These are phyloP conservation scores for Magnolia officinalis DNA, from an alignment of 164 flowering plant species.

Conservation along the genomic window DNA sequence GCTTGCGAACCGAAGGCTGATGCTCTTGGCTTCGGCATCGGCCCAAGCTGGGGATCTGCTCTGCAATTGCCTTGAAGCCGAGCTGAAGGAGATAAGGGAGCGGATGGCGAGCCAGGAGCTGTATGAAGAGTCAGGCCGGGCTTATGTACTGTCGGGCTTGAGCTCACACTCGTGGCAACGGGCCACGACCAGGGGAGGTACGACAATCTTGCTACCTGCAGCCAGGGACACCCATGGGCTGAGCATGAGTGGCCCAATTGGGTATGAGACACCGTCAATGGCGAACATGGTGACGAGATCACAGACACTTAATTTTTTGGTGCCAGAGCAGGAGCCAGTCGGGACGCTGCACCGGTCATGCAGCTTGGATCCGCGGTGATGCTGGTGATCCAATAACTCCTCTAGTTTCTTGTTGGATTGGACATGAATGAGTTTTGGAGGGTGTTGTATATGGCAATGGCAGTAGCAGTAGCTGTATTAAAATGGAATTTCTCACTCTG, in stretches of 20 bases:
- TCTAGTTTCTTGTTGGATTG: too few species aligned
- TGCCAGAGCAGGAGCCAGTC: background rate
- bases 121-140: conserved; percentile 29
- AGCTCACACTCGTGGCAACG: conserved; percentile 37
- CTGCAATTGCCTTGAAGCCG: conserved; percentile 27
- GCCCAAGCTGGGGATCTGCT: conserved; percentile 31
- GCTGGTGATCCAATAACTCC: background rate
- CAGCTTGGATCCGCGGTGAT: background rate
- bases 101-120: conserved; percentile 27
- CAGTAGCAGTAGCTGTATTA: too few species aligned
- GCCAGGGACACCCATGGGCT: background rate
- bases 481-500: too few species aligned
- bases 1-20: conserved; percentile 10
- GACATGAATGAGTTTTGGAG: too few species aligned
- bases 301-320: conserved; percentile 5
- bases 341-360: conserved; percentile 12
- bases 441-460: too few species aligned
- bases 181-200: conserved; percentile 32
- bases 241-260: conserved; percentile 9
- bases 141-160: conserved; percentile 33
- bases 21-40: conserved; percentile 21
- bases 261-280: conserved; percentile 25
- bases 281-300: conserved; percentile 22
- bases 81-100: conserved; percentile 26
- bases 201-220: background rate